phyloP scores from a whole-genome alignment of 208 protist species.

The Phytomonas sp. region DNA sequence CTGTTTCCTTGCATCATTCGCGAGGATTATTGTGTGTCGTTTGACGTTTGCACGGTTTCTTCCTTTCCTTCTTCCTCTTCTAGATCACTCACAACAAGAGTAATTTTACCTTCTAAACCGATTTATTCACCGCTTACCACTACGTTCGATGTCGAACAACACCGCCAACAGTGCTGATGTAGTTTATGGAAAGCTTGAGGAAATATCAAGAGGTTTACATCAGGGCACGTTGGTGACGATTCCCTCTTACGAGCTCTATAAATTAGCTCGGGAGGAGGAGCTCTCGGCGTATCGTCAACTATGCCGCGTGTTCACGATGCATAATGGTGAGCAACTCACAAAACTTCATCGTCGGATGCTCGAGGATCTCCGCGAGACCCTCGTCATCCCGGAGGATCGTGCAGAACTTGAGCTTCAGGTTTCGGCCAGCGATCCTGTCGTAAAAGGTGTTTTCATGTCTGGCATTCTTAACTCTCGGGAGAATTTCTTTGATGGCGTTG shows the following conservation, averaged over 20 bases:
- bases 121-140: no score
- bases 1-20: no score
- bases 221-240: no score
- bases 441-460: conserved; percentile 34
- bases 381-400: conserved; percentile 38
- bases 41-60: no score
- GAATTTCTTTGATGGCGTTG: conserved; percentile 81
- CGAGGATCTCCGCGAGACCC: conserved; percentile 63
- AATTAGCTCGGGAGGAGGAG: conserved; percentile 73
- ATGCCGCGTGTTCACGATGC: conserved; percentile 74
- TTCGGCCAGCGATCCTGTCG: conserved; percentile 39
- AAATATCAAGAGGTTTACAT: no score
- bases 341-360: conserved; percentile 53
- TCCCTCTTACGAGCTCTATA: conserved; percentile 68
- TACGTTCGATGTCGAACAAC: no score
- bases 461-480: conserved; percentile 45
- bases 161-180: no score
- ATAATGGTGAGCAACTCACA: conserved; percentile 30
- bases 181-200: no score
- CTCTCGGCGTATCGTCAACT: conserved; percentile 59
- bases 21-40: no score
- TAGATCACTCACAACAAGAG: no score
- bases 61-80: no score
- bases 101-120: no score
- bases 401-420: conserved; percentile 37